Evolutionary conservation across 169 alveolate species (phyloP).

Genomic region (Eimeria zaria): DNA sequence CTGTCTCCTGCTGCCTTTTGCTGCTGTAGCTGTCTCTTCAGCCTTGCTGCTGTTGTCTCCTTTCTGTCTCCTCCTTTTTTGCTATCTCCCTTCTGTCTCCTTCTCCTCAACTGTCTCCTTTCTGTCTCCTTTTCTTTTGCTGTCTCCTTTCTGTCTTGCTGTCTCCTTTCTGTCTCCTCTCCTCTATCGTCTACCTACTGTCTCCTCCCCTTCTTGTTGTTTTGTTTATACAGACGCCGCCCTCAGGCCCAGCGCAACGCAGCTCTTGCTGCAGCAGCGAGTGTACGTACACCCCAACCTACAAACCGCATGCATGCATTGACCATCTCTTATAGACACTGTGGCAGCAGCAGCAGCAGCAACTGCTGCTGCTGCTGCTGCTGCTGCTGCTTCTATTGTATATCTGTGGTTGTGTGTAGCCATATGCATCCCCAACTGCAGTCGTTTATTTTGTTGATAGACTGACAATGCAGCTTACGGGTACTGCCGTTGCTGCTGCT

Average conservation of each 20-base stretch:
- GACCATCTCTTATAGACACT: no score
- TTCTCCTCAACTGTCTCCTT: neutral
- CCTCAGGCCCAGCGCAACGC: conserved; percentile 11
- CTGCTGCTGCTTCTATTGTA: neutral
- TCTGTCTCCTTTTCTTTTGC: neutral
- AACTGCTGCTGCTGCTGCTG: neutral
- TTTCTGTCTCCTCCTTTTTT: no score
- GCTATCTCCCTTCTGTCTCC: no score
- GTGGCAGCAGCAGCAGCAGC: neutral
- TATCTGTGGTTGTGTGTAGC: no score
- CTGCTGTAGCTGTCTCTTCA: neutral
- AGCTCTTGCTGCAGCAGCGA: conserved; percentile 58
- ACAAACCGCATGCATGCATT: no score
- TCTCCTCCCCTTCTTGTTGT: neutral
- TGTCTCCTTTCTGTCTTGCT: neutral
- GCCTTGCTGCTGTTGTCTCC: conserved; percentile 8
- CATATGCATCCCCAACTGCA: neutral
- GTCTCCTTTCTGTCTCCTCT: neutral
- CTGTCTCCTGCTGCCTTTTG: neutral
- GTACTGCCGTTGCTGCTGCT: neutral
- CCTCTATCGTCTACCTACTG: neutral
- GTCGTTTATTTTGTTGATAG: neutral
- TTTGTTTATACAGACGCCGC: conserved; percentile 13
- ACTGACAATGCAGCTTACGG: no score
- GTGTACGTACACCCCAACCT: conserved; percentile 43